phyloP scores from a whole-genome alignment of 352 stramenopile species.

The Globisporangium paroecandrum region DNA sequence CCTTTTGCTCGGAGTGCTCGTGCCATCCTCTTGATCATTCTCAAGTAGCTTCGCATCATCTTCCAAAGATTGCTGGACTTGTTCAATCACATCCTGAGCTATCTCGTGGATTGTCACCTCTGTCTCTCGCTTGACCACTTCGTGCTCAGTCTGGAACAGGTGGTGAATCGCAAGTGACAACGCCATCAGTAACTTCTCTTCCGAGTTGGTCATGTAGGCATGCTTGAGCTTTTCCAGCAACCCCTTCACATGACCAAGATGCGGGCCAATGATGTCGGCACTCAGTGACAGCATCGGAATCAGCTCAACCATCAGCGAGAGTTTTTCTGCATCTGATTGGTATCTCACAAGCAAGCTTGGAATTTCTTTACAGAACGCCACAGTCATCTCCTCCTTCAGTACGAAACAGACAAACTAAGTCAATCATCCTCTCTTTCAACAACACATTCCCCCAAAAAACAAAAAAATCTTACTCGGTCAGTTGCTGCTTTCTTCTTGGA shows the following conservation, averaged over 20 bases:
- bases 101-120: slow-evolving; percentile 76
- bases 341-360: slow-evolving; percentile 70
- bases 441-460: neutral
- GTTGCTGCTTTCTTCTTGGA: slow-evolving; percentile 49
- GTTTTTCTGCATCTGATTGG: slow-evolving; percentile 77
- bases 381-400: slow-evolving; percentile 67
- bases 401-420: neutral
- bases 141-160: slow-evolving; percentile 66
- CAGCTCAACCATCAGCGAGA: slow-evolving; percentile 69
- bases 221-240: slow-evolving; percentile 78
- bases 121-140: slow-evolving; percentile 74
- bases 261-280: slow-evolving; percentile 62
- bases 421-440: neutral
- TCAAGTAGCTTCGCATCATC: slow-evolving; percentile 45
- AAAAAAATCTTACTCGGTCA: slow-evolving; percentile 39
- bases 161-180: slow-evolving; percentile 68
- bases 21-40: slow-evolving; percentile 11
- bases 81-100: slow-evolving; percentile 63
- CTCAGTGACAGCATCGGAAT: slow-evolving; percentile 68
- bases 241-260: slow-evolving; percentile 60
- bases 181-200: slow-evolving; percentile 65
- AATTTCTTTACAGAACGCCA: slow-evolving; percentile 80
- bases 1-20: slow-evolving; percentile 18
- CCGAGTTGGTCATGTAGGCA: slow-evolving; percentile 59
- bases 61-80: slow-evolving; percentile 46